Conservation (phyloP, 768 basidiomycete species). For the Clavulina sp. region DNA sequence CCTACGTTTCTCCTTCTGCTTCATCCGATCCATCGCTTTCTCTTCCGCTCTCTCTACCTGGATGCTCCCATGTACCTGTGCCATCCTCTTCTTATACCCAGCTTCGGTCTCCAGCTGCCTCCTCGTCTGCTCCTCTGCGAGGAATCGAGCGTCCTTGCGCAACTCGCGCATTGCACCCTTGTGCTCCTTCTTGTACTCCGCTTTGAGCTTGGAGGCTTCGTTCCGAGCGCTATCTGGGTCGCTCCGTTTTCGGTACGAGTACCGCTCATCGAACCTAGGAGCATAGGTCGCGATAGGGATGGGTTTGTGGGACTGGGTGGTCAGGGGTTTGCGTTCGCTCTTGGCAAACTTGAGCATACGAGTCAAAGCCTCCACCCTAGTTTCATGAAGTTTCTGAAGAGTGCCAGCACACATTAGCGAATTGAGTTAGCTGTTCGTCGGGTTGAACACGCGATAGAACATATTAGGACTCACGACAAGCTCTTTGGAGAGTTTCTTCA, state of each 20-base stretch:
- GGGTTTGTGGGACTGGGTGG: conserved; percentile 83
- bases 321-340: conserved; percentile 59
- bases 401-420: neutral
- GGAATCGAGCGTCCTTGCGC: conserved; percentile 85
- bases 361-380: conserved; percentile 31
- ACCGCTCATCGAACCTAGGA: conserved; percentile 73
- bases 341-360: conserved; percentile 57
- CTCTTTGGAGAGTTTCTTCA: conserved; percentile 25
- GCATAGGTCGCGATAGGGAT: conserved; percentile 88
- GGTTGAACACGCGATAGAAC: neutral
- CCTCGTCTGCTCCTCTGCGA: conserved; percentile 74
- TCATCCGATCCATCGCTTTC: conserved; percentile 79
- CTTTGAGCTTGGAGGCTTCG: conserved; percentile 67
- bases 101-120: conserved; percentile 73
- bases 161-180: conserved; percentile 95
- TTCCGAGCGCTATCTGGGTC: conserved; percentile 90
- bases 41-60: conserved; percentile 84
- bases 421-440: neutral
- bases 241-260: conserved; percentile 61
- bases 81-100: conserved; percentile 67
- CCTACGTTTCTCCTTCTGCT: conserved; percentile 55
- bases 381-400: conserved; percentile 29
- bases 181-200: conserved; percentile 83
- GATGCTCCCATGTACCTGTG: conserved; percentile 41
- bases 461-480: conserved; percentile 33